phyloP scores from a whole-genome alignment of 176 grass and related monocot genomes.

The Phyllostachys edulis region DNA sequence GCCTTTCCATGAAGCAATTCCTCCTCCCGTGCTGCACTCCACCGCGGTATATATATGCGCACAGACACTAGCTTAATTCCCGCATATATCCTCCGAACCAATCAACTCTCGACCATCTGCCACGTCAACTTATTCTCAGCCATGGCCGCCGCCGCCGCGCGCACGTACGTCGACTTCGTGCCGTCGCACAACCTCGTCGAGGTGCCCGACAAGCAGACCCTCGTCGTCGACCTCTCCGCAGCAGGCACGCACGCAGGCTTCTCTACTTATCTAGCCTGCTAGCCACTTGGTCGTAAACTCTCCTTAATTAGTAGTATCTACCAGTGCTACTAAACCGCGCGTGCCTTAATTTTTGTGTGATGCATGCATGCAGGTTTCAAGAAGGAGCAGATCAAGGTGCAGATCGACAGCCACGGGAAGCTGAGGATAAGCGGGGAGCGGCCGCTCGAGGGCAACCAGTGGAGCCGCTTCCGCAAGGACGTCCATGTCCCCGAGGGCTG shows the following conservation, averaged over 20 bases:
- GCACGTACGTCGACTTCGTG: slow-evolving; percentile 18
- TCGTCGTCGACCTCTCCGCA: slow-evolving; percentile 32
- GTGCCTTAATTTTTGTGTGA: not conserved
- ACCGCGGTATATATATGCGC: not conserved
- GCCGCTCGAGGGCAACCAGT: not conserved
- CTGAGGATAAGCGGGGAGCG: slow-evolving; percentile 36
- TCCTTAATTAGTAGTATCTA: not conserved
- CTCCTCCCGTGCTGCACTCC: slow-evolving; percentile 24
- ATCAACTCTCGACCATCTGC: not conserved
- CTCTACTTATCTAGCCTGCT: not conserved
- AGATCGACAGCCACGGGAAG: slow-evolving; percentile 20
- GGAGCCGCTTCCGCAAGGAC: slow-evolving; percentile 43
- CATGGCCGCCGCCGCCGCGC: slow-evolving; percentile 25
- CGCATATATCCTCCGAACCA: not conserved
- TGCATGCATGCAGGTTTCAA: slow-evolving; percentile 34
- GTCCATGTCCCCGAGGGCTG: slow-evolving; percentile 36
- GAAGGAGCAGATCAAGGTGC: slow-evolving; percentile 48
- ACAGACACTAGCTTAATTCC: not conserved
- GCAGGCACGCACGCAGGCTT: not conserved
- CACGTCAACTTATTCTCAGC: not conserved
- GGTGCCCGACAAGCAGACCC: not conserved
- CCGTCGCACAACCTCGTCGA: slow-evolving; percentile 9
- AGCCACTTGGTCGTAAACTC: not conserved
- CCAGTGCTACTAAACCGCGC: not conserved
- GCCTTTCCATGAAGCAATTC: slow-evolving; percentile 28